phyloP scores from a whole-genome alignment of 2,329 filamentous ascomycete species.

The Xylaria multiplex region DNA sequence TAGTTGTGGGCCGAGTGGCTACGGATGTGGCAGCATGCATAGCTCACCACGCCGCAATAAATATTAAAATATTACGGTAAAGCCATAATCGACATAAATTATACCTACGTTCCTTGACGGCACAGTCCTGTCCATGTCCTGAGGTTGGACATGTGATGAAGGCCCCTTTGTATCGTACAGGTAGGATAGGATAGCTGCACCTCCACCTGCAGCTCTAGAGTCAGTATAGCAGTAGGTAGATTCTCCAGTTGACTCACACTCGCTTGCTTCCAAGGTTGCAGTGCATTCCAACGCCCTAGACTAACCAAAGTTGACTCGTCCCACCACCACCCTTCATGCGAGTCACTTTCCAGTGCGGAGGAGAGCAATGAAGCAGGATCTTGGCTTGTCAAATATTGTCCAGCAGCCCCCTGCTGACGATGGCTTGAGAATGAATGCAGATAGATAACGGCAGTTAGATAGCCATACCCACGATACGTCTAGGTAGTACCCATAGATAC shows the following conservation, averaged over 20 bases:
- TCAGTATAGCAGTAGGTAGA: constrained; percentile 4
- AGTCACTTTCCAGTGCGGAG: constrained; percentile 8
- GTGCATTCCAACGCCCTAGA: constrained; percentile 7
- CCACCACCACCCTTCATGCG: constrained; percentile 24
- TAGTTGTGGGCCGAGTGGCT: not conserved
- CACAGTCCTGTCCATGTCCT: not conserved
- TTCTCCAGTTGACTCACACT: constrained; percentile 36
- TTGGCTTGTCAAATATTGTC: constrained; percentile 14
- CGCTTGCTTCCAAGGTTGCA: constrained; percentile 29
- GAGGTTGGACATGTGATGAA: constrained; percentile 14
- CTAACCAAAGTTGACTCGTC: constrained; percentile 18
- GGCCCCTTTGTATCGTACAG: not conserved
- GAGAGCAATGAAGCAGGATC: constrained; percentile 1
- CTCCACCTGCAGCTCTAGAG: constrained; percentile 18
- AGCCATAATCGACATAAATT: not conserved
- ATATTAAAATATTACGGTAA: constrained; percentile 9
- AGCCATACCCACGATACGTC: not conserved
- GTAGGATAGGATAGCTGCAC: constrained; percentile 10
- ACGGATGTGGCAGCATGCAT: constrained; percentile 1
- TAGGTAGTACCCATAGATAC: not conserved
- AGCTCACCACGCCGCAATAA: constrained; percentile 8
- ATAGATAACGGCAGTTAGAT: not conserved
- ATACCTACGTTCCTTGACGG: constrained; percentile 4
- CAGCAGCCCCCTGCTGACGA: not conserved
- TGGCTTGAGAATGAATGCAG: constrained; percentile 6